A percentile compares a stretch with the other conserved stretches of the same genome.
These are phyloP conservation scores for Hypoxylon trugodes DNA, from an alignment of 495 filamentous ascomycete species.

Conservation along the genomic window DNA sequence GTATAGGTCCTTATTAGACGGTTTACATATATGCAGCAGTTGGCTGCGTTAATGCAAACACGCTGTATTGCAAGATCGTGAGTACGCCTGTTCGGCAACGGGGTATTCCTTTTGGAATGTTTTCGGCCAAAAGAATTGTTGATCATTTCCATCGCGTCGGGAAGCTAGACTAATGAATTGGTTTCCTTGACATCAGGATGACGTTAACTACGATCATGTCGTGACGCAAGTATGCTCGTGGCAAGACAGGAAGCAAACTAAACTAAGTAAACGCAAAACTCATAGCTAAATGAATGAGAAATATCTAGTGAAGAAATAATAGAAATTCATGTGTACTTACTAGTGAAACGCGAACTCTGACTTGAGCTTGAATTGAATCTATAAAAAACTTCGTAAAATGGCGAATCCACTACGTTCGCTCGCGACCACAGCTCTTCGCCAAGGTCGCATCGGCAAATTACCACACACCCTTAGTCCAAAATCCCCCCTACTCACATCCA, in stretches of 20 bases:
- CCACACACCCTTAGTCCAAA: background rate
- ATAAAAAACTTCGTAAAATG: constrained; percentile 23
- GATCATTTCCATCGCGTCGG: constrained; percentile 8
- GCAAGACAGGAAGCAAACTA: background rate
- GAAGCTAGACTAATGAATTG: background rate
- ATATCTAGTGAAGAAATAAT: background rate
- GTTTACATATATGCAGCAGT: too few species aligned
- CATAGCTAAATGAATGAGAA: background rate
- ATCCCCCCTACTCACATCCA: background rate
- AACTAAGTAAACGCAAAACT: background rate
- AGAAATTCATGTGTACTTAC: background rate
- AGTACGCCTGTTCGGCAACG: too few species aligned
- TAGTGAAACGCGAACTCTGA: background rate
- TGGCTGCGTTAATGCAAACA: too few species aligned
- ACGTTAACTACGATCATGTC: constrained; percentile 14
- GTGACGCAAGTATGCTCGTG: background rate
- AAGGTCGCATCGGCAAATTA: background rate
- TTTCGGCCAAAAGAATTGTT: background rate
- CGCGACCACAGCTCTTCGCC: constrained; percentile 15
- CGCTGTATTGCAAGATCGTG: too few species aligned
- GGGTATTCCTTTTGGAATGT: too few species aligned
- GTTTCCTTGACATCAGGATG: constrained; percentile 28
- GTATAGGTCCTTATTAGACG: too few species aligned
- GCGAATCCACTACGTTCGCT: constrained; percentile 26
- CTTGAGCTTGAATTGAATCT: background rate